Percentiles rank a stretch among this genome's conserved stretches.
These are phyloP conservation scores for Xylaria venustula DNA, from an alignment of 495 filamentous ascomycete genomes.

Conservation along the genomic window DNA sequence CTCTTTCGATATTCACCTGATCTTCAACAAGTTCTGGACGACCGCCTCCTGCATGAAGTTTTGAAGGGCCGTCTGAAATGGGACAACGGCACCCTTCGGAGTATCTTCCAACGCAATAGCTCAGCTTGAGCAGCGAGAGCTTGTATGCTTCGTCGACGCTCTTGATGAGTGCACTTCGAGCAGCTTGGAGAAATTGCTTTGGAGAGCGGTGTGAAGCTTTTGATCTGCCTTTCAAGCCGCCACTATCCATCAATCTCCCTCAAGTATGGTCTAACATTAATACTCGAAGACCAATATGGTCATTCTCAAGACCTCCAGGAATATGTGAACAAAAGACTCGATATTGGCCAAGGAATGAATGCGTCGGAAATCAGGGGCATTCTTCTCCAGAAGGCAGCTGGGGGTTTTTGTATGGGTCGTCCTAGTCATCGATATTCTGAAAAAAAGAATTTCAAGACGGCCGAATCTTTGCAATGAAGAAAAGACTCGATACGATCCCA, in stretches of 20 bases:
- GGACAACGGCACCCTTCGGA: neutral
- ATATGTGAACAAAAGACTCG: slow-evolving; percentile 8
- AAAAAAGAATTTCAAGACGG: slow-evolving; percentile 32
- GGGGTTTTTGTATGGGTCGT: slow-evolving; percentile 38
- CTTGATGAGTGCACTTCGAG: slow-evolving; percentile 45
- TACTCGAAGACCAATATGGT: slow-evolving; percentile 2
- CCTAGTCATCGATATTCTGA: slow-evolving; percentile 33
- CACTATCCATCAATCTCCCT: slow-evolving; percentile 35
- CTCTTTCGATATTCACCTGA: slow-evolving; percentile 19
- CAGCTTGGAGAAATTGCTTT: slow-evolving; percentile 20
- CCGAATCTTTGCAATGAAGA: slow-evolving; percentile 10
- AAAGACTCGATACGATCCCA: slow-evolving; percentile 33
- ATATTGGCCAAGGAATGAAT: neutral
- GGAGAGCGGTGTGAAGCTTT: slow-evolving; percentile 11
- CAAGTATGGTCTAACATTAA: neutral
- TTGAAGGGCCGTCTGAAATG: neutral
- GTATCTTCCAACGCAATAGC: too few species aligned
- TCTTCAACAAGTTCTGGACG: slow-evolving; percentile 25
- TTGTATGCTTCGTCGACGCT: slow-evolving; percentile 41
- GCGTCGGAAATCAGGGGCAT: neutral
- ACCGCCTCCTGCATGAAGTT: neutral
- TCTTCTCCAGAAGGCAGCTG: slow-evolving; percentile 4
- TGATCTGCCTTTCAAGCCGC: slow-evolving; percentile 34
- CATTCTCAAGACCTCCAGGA: slow-evolving; percentile 6
- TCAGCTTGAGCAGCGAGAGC: too few species aligned